Evolutionary conservation across 805 yeast species (phyloP).

Genomic region (Schizosaccharomyces cryophilus): DNA sequence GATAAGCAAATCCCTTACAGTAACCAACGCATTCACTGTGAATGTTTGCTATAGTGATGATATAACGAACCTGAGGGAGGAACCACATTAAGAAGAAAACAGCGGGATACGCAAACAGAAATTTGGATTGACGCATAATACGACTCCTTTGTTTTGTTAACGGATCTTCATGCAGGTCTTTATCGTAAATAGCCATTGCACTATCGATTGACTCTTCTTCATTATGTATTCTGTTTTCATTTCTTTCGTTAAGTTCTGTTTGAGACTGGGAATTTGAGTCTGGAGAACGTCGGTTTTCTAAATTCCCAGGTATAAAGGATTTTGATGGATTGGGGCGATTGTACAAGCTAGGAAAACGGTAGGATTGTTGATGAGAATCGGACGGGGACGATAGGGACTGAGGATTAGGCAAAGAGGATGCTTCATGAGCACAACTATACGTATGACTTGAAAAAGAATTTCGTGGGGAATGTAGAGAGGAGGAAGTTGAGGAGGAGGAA

Average conservation of each 20-base stretch:
- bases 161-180: background rate
- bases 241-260: no score
- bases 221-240: no score
- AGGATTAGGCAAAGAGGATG: background rate
- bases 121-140: background rate
- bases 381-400: background rate
- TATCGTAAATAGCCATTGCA: background rate
- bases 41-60: background rate
- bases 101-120: background rate
- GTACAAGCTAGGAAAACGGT: background rate
- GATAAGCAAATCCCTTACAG: background rate
- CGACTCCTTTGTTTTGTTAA: background rate
- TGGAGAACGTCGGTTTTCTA: no score
- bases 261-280: no score
- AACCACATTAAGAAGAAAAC: background rate
- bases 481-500: background rate
- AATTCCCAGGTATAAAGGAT: no score
- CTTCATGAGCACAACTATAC: no score
- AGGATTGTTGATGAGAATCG: background rate
- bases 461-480: background rate
- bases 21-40: background rate
- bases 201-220: background rate
- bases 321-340: no score
- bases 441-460: no score
- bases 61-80: background rate